Conservation (phyloP, 257 asterid species). For the Anisodus acutangulus region DNA sequence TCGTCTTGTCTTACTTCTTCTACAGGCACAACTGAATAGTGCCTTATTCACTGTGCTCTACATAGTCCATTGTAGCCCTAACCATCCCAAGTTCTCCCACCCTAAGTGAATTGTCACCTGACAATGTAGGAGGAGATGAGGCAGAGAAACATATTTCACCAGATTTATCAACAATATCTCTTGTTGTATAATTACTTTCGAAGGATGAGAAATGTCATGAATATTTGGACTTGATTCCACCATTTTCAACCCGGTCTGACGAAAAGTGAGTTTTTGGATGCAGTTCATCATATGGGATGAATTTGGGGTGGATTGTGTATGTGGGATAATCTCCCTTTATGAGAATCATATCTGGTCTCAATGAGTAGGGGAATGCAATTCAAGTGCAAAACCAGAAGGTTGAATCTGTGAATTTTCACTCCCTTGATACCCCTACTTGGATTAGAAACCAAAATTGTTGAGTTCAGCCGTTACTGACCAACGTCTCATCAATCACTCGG, state of each 20-base stretch:
- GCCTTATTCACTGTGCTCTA: not conserved
- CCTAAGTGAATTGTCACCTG: not conserved
- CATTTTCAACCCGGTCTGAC: constrained; percentile 45
- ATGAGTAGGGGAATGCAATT: not conserved
- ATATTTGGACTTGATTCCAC: constrained; percentile 59
- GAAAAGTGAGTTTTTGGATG: not conserved
- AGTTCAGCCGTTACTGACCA: not conserved
- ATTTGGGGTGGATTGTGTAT: not conserved
- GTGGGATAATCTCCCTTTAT: not conserved
- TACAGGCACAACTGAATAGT: not conserved
- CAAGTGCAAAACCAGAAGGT: not conserved
- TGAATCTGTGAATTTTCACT: not conserved
- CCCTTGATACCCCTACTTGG: not conserved
- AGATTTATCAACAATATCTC: constrained; percentile 49
- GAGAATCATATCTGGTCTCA: not conserved
- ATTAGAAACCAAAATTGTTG: not conserved
- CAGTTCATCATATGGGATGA: not conserved
- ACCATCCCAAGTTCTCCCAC: not conserved
- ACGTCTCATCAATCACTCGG: not conserved
- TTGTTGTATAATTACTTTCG: constrained; percentile 66
- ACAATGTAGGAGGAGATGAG: not conserved
- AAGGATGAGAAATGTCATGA: constrained; percentile 55
- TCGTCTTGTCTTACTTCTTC: not conserved
- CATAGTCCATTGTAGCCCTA: not conserved
- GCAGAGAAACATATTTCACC: constrained; percentile 49